Conservation (phyloP, 305 asterid species). For the Striga hermonthica region DNA sequence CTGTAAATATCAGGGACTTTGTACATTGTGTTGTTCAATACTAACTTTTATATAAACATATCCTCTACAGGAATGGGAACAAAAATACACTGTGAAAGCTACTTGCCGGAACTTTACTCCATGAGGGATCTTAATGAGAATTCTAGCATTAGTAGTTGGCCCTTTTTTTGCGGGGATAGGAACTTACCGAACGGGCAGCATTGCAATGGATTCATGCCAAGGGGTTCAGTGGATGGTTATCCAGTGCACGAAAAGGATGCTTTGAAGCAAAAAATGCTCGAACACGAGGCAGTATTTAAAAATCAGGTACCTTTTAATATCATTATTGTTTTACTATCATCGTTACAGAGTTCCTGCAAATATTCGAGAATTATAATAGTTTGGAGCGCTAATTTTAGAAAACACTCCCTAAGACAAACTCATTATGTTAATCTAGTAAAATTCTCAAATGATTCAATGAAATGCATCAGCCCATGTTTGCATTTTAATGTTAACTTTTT, state of each 20-base stretch:
- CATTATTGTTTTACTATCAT: slow-evolving; percentile 15
- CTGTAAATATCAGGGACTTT: too few relatives aligned
- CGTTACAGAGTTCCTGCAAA: not conserved
- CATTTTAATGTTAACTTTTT: not conserved
- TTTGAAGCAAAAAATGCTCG: slow-evolving; percentile 88
- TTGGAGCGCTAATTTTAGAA: not conserved
- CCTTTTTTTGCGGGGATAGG: slow-evolving; percentile 56
- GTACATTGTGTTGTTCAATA: not conserved
- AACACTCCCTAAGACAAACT: too few relatives aligned
- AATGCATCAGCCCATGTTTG: not conserved
- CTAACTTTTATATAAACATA: not conserved
- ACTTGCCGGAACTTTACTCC: slow-evolving; percentile 60
- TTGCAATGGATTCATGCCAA: slow-evolving; percentile 62
- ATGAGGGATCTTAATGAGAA: slow-evolving; percentile 91
- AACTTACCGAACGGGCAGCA: slow-evolving; percentile 54
- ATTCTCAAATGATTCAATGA: too few relatives aligned
- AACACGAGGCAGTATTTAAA: slow-evolving; percentile 85
- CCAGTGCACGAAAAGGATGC: slow-evolving; percentile 61
- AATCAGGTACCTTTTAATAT: slow-evolving; percentile 64
- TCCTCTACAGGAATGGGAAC: slow-evolving; percentile 34
- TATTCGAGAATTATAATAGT: not conserved
- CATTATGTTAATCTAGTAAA: too few relatives aligned
- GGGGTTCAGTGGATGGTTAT: slow-evolving; percentile 46
- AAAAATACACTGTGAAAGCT: slow-evolving; percentile 67
- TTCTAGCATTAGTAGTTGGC: slow-evolving; percentile 79